These are phyloP conservation scores for Stagonosporopsis tanaceti DNA, from an alignment of 2,329 filamentous ascomycete species.

Conservation along the genomic window DNA sequence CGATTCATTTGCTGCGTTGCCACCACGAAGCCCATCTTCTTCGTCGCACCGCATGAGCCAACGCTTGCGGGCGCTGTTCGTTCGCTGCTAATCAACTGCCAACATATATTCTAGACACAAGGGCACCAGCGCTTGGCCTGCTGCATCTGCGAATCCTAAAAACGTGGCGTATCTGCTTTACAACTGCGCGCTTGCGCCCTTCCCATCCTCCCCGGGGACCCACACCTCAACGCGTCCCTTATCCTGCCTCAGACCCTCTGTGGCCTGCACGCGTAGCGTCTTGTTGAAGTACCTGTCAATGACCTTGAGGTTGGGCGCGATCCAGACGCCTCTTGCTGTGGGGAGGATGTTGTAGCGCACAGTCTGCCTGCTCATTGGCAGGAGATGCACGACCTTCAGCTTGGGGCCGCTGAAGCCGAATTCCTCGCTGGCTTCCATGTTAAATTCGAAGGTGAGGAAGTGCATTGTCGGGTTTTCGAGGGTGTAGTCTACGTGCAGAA, in stretches of 20 bases:
- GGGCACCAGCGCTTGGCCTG: neutral
- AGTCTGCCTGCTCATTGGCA: conserved; percentile 79
- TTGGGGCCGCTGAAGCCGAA: conserved; percentile 95
- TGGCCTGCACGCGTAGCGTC: conserved; percentile 80
- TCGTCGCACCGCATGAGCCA: neutral
- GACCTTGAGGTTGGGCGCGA: conserved; percentile 77
- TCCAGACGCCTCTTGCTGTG: conserved; percentile 68
- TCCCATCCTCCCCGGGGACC: conserved; percentile 38
- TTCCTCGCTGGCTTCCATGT: conserved; percentile 89
- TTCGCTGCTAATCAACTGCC: neutral
- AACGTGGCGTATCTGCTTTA: neutral
- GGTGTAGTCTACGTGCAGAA: conserved; percentile 65
- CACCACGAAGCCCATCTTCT: neutral
- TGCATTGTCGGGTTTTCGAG: conserved; percentile 95
- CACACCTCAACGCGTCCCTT: conserved; percentile 60
- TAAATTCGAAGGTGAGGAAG: conserved; percentile 90
- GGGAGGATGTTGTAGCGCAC: conserved; percentile 80
- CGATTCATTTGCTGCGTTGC: neutral
- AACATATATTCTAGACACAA: neutral
- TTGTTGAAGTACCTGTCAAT: conserved; percentile 95
- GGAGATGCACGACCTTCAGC: conserved; percentile 77
- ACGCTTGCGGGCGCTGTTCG: neutral
- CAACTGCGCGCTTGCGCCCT: conserved; percentile 2
- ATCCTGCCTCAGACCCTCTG: conserved; percentile 69
- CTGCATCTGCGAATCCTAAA: neutral